A percentile compares a stretch with the other conserved stretches of the same genome.
These are phyloP conservation scores for Verticillium tricorpus DNA, from an alignment of 2,329 filamentous ascomycete genomes.

Conservation along the genomic window DNA sequence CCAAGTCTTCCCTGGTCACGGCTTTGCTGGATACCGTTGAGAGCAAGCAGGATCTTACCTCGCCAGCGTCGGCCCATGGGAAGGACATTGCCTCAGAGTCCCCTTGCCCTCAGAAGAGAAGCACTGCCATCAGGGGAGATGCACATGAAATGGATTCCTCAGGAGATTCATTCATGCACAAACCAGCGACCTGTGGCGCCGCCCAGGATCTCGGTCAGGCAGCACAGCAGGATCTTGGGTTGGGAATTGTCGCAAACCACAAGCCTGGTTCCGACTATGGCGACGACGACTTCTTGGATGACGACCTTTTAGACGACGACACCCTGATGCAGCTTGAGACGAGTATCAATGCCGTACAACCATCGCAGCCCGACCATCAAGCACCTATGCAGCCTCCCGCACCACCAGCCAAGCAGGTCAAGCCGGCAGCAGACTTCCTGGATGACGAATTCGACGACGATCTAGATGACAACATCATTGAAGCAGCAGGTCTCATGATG, in stretches of 20 bases:
- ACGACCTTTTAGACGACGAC: constrained; percentile 54
- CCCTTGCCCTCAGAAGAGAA: constrained; percentile 39
- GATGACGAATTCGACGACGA: constrained; percentile 47
- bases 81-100: constrained; percentile 22
- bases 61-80: background rate
- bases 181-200: too few relatives aligned
- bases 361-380: background rate
- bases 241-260: constrained; percentile 1
- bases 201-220: background rate
- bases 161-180: background rate
- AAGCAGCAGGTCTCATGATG: constrained; percentile 34
- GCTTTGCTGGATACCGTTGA: constrained; percentile 64
- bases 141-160: background rate
- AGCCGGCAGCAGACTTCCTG: constrained; percentile 52
- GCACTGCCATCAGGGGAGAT: background rate
- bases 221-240: background rate
- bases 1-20: constrained; percentile 54
- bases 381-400: background rate
- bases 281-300: constrained; percentile 50
- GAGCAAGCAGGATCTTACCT: constrained; percentile 38
- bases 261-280: constrained; percentile 43
- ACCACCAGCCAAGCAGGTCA: background rate
- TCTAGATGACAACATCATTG: constrained; percentile 67
- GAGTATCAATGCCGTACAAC: constrained; percentile 27
- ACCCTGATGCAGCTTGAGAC: constrained; percentile 51